Conservation (phyloP, 2,329 filamentous ascomycete genomes). For the Fusarium sp. region DNA sequence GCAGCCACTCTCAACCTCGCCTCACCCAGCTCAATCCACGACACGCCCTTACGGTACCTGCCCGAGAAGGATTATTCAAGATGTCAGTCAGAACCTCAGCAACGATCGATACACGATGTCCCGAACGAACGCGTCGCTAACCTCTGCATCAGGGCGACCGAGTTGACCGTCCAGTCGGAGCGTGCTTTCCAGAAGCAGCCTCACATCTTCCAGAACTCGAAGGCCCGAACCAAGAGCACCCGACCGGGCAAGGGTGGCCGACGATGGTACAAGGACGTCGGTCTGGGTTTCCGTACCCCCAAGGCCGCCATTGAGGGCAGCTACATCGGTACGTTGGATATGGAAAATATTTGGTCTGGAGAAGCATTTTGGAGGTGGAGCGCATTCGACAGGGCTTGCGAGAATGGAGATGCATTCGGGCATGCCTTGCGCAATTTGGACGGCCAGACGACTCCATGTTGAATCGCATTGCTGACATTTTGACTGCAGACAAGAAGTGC, state of each 20-base stretch:
- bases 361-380: conserved; percentile 8
- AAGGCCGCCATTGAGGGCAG: conserved; percentile 98
- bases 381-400: not conserved
- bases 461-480: conserved; percentile 41
- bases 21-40: conserved; percentile 52
- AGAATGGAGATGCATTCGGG: not conserved
- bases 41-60: conserved; percentile 55
- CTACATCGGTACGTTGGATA: conserved; percentile 91
- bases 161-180: conserved; percentile 99
- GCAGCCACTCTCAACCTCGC: conserved; percentile 47
- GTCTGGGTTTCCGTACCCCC: conserved; percentile 98
- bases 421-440: not conserved
- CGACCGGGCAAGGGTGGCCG: conserved; percentile 91
- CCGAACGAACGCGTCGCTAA: conserved; percentile 46
- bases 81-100: conserved; percentile 51
- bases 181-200: conserved; percentile 99
- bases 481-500: conserved; percentile 96
- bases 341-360: conserved; percentile 20
- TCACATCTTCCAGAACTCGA: conserved; percentile 99
- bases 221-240: conserved; percentile 87
- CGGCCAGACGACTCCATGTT: not conserved
- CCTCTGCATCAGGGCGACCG: conserved; percentile 84
- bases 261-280: conserved; percentile 99
- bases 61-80: conserved; percentile 57
- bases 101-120: conserved; percentile 35